Conservation (phyloP, 805 yeast genomes). For the Wilhelminamyces savonicus region DNA sequence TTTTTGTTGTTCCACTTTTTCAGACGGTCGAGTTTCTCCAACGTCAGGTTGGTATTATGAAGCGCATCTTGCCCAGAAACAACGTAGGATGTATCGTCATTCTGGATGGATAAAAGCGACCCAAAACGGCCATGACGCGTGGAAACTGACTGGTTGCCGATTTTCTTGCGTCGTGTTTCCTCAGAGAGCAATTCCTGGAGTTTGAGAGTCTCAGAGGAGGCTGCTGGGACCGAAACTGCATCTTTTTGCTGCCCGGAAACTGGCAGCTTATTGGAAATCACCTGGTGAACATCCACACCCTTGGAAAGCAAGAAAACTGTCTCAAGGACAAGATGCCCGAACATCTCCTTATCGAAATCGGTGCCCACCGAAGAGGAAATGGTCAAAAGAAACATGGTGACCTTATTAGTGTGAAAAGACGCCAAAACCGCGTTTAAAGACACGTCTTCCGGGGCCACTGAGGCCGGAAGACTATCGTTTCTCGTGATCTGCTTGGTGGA, state of each 20-base stretch:
- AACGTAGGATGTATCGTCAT: conserved; percentile 55
- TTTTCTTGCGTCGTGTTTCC: conserved; percentile 51
- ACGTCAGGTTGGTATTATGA: conserved; percentile 41
- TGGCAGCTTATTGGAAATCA: conserved; percentile 6
- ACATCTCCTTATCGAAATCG: conserved; percentile 55
- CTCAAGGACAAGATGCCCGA: conserved; percentile 64
- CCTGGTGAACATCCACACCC: conserved; percentile 43
- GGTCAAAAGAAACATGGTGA: conserved; percentile 66
- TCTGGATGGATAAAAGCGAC: conserved; percentile 67
- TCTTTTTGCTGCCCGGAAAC: conserved; percentile 4
- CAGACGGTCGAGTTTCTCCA: conserved; percentile 59
- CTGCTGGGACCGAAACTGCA: conserved; percentile 8
- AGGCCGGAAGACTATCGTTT: conserved; percentile 46
- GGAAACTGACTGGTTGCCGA: conserved; percentile 45
- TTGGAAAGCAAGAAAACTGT: conserved; percentile 57
- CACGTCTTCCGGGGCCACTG: conserved; percentile 60
- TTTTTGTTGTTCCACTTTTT: conserved; percentile 56
- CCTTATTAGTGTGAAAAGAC: conserved; percentile 64
- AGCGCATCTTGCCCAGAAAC: conserved; percentile 68
- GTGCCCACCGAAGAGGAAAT: conserved; percentile 57
- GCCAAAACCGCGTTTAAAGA: conserved; percentile 51
- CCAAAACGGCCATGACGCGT: conserved; percentile 91
- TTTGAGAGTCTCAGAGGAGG: conserved; percentile 32
- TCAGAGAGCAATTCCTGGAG: conserved; percentile 48
- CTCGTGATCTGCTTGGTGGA: conserved; percentile 21